Base-by-base conservation (phyloP, 2,329 filamentous ascomycete species). In the Fusarium siculi region DNA sequence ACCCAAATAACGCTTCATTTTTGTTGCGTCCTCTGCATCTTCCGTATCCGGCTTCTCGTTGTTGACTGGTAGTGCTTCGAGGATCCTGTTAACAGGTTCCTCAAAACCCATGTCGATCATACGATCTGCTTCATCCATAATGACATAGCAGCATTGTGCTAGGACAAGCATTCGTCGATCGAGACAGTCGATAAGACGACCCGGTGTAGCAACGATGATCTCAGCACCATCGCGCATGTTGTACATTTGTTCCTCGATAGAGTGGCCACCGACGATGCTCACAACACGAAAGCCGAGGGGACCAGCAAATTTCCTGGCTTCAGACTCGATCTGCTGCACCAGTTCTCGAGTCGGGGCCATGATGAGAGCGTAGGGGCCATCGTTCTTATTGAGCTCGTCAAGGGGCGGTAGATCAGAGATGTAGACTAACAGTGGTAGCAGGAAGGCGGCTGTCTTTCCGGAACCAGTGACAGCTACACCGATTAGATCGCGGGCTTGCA, bases 61-160 rank as follows among this genome's bases (percentile, higher is more conserved):
- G 55, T 89, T 88, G 12, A 97, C 94, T 1, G 96, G 96, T 4
- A 99, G 89, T 4, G 96, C 96, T 76, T 97, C 95, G 50, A 99
- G 91, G 77, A 99, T 99, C 83, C 97, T 97, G 84, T 98, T 98
- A 66, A 99, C 94, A 0, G 95, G 93, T 78, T 98, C 96, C 83
- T 99, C 96, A 81, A 99, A 99, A 50, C 96, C 96, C 69, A 98
- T 90, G 80, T 99, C 96, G 73, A 99, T 97, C 96, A 99, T 99
- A 62, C 96, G 93, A 84, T 99, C 96, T 42, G 96, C 96, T 88
- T 99, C 96, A 81, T 99, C 96, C 96, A 99, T 98, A 83, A 99
- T 97, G 63, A 98, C 90, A 84, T 98, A 98, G 84, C 95, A 97
- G 82, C 96, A 98, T 83, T 98, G 96, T n/a, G 91, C 92, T 53